These are phyloP conservation scores for Eucalyptus brandiana DNA, from an alignment of 345 rosid genomes.

Conservation along the genomic window DNA sequence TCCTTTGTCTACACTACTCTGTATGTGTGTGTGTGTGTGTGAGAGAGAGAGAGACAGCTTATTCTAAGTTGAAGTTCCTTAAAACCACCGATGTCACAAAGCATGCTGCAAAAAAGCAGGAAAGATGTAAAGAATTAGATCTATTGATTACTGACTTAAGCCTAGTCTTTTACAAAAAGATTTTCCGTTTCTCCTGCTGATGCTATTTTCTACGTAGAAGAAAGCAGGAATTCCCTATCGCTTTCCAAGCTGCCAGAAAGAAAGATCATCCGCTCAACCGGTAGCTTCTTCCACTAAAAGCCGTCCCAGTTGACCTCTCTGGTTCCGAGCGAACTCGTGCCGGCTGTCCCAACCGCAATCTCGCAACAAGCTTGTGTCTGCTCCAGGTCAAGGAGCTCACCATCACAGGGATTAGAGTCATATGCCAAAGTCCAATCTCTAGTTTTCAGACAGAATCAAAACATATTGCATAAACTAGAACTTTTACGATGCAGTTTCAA, in stretches of 20 bases:
- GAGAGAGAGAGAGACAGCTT: neutral
- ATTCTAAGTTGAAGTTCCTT: neutral
- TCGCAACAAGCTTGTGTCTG: slow-evolving; percentile 16
- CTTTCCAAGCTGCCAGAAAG: neutral
- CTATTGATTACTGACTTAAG: neutral
- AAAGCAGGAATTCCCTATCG: neutral
- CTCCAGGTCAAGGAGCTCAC: slow-evolving; percentile 1
- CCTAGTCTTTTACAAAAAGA: neutral
- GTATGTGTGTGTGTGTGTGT: neutral
- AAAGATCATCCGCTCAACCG: slow-evolving; percentile 1
- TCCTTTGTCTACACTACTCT: neutral
- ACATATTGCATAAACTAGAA: neutral
- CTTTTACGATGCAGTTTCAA: neutral
- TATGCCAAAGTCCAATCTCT: neutral
- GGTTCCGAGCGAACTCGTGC: neutral
- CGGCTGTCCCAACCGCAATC: slow-evolving; percentile 3
- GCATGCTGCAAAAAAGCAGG: neutral
- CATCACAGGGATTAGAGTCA: neutral
- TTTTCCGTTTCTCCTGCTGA: neutral
- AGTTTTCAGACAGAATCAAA: neutral
- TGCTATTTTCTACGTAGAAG: neutral
- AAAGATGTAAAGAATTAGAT: neutral
- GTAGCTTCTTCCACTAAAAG: slow-evolving; percentile 14
- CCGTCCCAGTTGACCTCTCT: neutral
- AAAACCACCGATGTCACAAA: neutral